Evolutionary conservation across 768 basidiomycete species (phyloP).

Genomic region (Polyporus arcularius): DNA sequence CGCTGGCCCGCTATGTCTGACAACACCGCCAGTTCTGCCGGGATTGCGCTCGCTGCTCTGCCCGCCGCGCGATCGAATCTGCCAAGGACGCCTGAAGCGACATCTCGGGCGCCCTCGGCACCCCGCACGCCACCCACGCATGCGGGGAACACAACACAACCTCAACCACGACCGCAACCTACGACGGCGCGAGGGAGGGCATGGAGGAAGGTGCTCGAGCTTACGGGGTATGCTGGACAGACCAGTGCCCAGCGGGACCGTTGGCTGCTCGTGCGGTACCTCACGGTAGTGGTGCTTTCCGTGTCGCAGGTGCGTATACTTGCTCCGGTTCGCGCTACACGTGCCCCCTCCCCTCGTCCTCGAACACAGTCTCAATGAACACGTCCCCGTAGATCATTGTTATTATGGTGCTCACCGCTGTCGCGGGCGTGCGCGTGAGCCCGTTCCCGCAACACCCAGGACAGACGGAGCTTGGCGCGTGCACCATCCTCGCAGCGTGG

Average conservation of each 20-base stretch:
- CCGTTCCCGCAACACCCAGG: constrained; percentile 1
- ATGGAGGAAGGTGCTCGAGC: neutral
- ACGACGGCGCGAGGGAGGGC: neutral
- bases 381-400: constrained; percentile 1
- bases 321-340: too few species aligned
- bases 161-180: neutral
- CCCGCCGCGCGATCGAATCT: neutral
- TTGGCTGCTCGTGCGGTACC: neutral
- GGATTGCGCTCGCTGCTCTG: neutral
- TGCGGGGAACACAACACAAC: neutral
- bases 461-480: constrained; percentile 6
- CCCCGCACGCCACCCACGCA: neutral
- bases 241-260: neutral
- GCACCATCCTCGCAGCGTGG: constrained; percentile 5
- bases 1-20: neutral
- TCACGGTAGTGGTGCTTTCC: neutral
- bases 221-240: neutral
- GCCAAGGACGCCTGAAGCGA: too few species aligned
- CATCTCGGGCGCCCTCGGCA: neutral
- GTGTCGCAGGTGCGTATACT: neutral
- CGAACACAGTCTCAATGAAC: too few species aligned
- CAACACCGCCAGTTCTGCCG: neutral
- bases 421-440: constrained; percentile 3
- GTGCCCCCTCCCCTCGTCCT: neutral
- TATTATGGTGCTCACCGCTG: neutral